Base-by-base conservation (phyloP, 2,329 filamentous ascomycete species). In the Diaporthe nobilis region DNA sequence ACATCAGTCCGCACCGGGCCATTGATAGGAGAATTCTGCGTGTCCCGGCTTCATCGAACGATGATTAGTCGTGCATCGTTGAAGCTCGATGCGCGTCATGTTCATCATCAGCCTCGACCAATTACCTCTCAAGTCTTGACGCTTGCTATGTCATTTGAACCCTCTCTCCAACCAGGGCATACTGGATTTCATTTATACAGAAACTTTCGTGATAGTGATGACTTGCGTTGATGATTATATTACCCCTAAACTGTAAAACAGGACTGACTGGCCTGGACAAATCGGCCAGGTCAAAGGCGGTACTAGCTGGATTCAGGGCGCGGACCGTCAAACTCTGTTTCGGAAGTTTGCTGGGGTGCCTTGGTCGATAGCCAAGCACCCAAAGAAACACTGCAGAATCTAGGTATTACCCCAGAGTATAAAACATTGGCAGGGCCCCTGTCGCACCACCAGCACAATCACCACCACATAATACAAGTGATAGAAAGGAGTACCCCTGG, bases 321-420 rank as follows among this genome's bases (percentile, higher is more conserved):
- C 65, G 65, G 65, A 68, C 65, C 65, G 65, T 42, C 65, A 68
- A 68, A 68, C 65, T 68, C 65, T 53, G 65, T 68, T 68, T 68
- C 65, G 65, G 47, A 68, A 53, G 47, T 68, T 37, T 68, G 47
- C 65, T 28, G 47, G 65, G 65, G 34, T 68, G 31, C 65, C 65
- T 68, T 28, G 47, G 47, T 68, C 65, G n/a, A 53, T 51, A 39
- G 65, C 65, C 65, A 68, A 68, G 65, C 65, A 68, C 65, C 53
- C 47, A 53, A 20, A 68, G 47, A 55, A 53, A 68, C 65, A 42
- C 47, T 68, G 47, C 31, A 53, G 47, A n/a, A 68, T 53, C 65
- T 53, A 68, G 65, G 34, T 55, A 53, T 25, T 39, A 68, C 65
- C 31, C 47, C 34, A 53, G 65, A 68, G 65, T 68, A 53, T 68